Conservation (phyloP, 371 early-diverging fungal species). For the Capillidium rhysosporum region DNA sequence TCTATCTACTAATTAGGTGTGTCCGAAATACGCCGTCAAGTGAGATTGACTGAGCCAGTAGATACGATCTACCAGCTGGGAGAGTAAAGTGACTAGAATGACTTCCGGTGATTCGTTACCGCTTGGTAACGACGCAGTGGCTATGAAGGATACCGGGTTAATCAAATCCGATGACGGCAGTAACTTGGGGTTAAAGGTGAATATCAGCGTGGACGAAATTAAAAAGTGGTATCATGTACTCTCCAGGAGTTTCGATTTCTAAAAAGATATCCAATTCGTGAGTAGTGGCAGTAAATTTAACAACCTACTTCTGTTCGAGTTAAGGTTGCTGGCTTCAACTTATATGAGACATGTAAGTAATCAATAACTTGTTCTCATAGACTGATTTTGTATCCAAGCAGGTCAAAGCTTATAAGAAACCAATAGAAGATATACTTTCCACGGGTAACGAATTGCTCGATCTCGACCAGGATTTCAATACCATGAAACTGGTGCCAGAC, state of each 20-base stretch:
- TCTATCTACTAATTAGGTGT: conserved; percentile 61
- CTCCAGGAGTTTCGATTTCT: conserved; percentile 54
- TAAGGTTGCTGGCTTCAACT: conserved; percentile 58
- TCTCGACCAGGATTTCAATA: conserved; percentile 19
- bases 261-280: conserved; percentile 29
- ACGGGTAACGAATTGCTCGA: conserved; percentile 79
- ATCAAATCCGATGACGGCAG: conserved; percentile 28
- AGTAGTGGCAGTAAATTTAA: conserved; percentile 34
- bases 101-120: conserved; percentile 81
- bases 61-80: conserved; percentile 11
- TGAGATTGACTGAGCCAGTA: conserved; percentile 16
- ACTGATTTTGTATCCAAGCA: conserved; percentile 7
- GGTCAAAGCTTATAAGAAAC: conserved; percentile 40
- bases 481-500: conserved; percentile 38
- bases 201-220: background rate
- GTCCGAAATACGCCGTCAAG: conserved; percentile 44
- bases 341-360: conserved; percentile 30
- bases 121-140: conserved; percentile 59
- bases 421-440: conserved; percentile 59
- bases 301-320: conserved; percentile 43
- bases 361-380: background rate
- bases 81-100: conserved; percentile 48
- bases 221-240: conserved; percentile 45
- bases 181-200: conserved; percentile 39
- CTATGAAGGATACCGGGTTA: conserved; percentile 76